These are phyloP conservation scores for Colletotrichum agaves DNA, from an alignment of 2,329 filamentous ascomycete genomes.

Conservation along the genomic window DNA sequence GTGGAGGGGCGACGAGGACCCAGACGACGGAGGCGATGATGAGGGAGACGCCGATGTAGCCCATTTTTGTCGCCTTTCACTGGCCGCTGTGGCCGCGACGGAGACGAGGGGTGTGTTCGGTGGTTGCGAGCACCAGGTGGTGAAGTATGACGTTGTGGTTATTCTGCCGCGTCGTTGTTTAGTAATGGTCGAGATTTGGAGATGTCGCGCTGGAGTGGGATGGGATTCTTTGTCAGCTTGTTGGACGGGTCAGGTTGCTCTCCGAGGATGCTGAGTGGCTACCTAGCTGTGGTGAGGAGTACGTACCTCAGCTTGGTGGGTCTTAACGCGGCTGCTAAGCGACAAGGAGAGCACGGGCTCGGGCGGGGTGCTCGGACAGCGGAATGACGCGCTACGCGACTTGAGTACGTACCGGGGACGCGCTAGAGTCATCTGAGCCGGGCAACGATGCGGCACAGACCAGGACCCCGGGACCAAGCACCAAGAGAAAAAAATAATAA, in stretches of 20 bases:
- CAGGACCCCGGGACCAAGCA: constrained; percentile 10
- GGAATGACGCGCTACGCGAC: constrained; percentile 27
- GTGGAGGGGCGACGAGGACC: constrained; percentile 64
- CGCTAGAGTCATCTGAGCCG: constrained; percentile 17
- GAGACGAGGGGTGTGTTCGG: background rate
- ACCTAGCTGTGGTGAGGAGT: background rate
- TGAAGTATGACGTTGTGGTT: background rate
- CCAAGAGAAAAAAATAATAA: constrained; percentile 16
- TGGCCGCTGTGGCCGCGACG: background rate
- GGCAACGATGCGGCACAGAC: constrained; percentile 14
- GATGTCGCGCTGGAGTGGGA: background rate
- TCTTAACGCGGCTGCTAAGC: constrained; percentile 12
- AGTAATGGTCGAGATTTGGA: background rate
- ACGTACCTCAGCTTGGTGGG: background rate
- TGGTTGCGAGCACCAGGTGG: background rate
- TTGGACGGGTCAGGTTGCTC: background rate
- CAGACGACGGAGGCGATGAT: constrained; percentile 70
- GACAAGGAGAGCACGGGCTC: constrained; percentile 14
- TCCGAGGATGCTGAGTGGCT: constrained; percentile 5
- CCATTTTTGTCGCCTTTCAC: constrained; percentile 50
- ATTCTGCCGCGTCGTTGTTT: background rate
- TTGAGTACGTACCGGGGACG: constrained; percentile 10
- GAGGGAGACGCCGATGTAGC: constrained; percentile 69
- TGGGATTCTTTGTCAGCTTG: constrained; percentile 7
- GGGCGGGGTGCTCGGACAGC: constrained; percentile 29